These are phyloP conservation scores for Annulohypoxylon nitens DNA, from an alignment of 495 filamentous ascomycete genomes.

Conservation along the genomic window DNA sequence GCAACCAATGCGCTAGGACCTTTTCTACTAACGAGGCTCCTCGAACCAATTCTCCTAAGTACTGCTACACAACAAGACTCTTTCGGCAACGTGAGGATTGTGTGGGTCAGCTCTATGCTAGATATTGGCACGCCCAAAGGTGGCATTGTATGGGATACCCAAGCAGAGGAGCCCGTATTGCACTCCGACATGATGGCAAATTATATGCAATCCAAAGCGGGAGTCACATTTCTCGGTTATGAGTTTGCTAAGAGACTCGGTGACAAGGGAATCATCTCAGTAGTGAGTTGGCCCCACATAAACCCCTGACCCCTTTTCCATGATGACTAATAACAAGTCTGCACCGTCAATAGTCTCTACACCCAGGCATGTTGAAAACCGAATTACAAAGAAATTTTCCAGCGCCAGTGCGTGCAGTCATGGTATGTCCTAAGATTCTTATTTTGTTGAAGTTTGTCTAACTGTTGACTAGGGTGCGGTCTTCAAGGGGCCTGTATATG, in stretches of 20 bases:
- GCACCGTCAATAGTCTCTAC: conserved; percentile 34
- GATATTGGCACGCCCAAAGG: conserved; percentile 49
- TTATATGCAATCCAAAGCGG: conserved; percentile 30
- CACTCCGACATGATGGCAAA: conserved; percentile 24
- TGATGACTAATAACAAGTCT: neutral
- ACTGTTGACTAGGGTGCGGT: neutral
- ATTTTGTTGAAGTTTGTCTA: neutral
- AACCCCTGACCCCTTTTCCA: neutral
- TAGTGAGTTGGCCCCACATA: neutral
- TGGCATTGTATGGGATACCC: conserved; percentile 51
- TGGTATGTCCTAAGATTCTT: conserved; percentile 24
- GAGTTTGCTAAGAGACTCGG: conserved; percentile 25
- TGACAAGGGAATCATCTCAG: conserved; percentile 14
- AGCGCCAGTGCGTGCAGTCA: conserved; percentile 27
- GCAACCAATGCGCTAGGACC: conserved; percentile 58
- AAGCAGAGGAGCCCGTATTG: conserved; percentile 41
- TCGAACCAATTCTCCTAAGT: conserved; percentile 55
- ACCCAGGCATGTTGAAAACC: conserved; percentile 62
- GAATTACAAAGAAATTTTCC: conserved; percentile 46
- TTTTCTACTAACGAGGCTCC: conserved; percentile 58
- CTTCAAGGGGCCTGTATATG: conserved; percentile 44
- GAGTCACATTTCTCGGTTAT: conserved; percentile 23
- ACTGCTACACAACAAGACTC: conserved; percentile 40
- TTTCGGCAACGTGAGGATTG: conserved; percentile 55
- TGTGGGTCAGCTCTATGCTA: conserved; percentile 59